These are phyloP conservation scores for Pseudogymnoascus destructans DNA, from an alignment of 2,329 filamentous ascomycete species.

Conservation along the genomic window DNA sequence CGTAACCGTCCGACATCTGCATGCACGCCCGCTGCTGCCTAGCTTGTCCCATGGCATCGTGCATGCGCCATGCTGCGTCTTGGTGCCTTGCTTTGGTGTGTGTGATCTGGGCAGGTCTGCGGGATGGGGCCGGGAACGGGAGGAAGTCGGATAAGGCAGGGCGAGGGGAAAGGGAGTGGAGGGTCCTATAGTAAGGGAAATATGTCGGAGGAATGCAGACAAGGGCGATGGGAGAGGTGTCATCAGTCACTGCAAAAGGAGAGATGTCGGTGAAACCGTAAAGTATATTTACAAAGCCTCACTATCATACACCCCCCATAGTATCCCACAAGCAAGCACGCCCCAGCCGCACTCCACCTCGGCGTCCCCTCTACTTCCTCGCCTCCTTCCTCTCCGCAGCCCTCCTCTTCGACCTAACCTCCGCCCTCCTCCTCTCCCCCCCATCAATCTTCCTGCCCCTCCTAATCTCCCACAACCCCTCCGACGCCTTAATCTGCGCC, in stretches of 20 bases:
- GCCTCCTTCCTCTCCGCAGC: slow-evolving; percentile 48
- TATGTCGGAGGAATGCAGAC: no score
- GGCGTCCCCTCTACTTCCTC: slow-evolving; percentile 22
- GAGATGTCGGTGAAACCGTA: neutral
- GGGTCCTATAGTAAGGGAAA: neutral
- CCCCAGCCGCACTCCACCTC: neutral
- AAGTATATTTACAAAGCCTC: neutral
- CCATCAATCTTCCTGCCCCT: slow-evolving; percentile 88
- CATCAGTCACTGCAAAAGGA: neutral
- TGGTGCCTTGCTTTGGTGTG: neutral
- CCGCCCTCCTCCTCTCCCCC: slow-evolving; percentile 77
- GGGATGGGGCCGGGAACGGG: neutral
- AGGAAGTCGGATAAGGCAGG: neutral
- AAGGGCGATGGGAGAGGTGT: neutral
- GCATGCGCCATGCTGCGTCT: neutral
- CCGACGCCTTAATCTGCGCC: slow-evolving; percentile 56
- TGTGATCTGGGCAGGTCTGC: neutral
- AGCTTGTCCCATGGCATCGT: neutral
- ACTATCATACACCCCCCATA: neutral
- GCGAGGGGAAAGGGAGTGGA: neutral
- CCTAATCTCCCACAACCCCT: slow-evolving; percentile 87
- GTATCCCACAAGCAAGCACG: neutral
- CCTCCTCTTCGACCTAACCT: slow-evolving; percentile 77
- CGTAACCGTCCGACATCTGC: neutral
- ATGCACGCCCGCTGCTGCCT: neutral